A percentile compares a stretch with the other conserved stretches of the same genome.
phyloP scores from a whole-genome alignment of 768 basidiomycete genomes.

The Naganishia randhawae region DNA sequence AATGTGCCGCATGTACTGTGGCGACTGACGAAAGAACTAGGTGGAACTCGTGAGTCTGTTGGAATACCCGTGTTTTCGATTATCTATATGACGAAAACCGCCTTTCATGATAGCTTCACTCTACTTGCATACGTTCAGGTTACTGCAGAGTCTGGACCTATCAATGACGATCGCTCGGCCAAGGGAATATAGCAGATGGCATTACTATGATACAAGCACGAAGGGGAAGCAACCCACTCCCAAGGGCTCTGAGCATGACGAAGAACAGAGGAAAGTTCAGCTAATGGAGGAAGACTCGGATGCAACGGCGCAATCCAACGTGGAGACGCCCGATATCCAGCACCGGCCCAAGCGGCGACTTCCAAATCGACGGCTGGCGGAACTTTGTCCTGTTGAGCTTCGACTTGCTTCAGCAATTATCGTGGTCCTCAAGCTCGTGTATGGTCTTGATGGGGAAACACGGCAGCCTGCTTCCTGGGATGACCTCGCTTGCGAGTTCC shows the following conservation, averaged over 20 bases:
- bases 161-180: slow-evolving; percentile 23
- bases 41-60: slow-evolving; percentile 31
- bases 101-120: slow-evolving; percentile 7
- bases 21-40: slow-evolving; percentile 27
- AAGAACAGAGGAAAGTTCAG: background rate
- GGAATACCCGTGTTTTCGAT: background rate
- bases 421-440: slow-evolving; percentile 25
- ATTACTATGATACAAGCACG: background rate
- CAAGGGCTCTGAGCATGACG: background rate
- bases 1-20: slow-evolving; percentile 34
- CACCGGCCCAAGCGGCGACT: background rate
- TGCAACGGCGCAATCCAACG: background rate
- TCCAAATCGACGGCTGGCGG: slow-evolving; percentile 18
- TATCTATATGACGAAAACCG: background rate
- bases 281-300: no score
- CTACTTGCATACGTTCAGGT: slow-evolving; percentile 5
- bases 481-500: slow-evolving; percentile 10
- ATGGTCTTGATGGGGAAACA: slow-evolving; percentile 25
- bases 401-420: slow-evolving; percentile 20
- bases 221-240: background rate
- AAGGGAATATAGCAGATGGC: background rate
- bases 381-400: slow-evolving; percentile 13
- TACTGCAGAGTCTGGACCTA: slow-evolving; percentile 4
- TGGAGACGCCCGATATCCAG: background rate
- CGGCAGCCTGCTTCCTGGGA: background rate